Conservation (phyloP, 2,329 filamentous ascomycete genomes). For the Neopestalotiopsis sp. region DNA sequence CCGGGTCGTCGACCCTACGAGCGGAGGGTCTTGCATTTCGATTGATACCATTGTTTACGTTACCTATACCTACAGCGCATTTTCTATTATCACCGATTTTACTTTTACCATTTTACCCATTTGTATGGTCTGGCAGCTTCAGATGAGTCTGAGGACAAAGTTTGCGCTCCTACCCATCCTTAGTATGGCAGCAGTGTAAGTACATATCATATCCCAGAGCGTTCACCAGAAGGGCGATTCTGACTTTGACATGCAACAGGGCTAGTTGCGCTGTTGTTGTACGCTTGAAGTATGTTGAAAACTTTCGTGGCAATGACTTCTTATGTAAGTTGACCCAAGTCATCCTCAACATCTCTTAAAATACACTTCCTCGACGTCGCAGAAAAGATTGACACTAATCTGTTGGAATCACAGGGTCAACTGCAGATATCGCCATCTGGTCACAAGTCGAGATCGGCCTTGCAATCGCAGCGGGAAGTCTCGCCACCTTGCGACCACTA, state of each 20-base stretch:
- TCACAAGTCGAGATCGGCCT: slow-evolving; percentile 38
- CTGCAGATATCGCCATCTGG: slow-evolving; percentile 37
- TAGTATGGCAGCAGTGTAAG: slow-evolving; percentile 50
- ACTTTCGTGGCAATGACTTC: slow-evolving; percentile 27
- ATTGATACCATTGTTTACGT: slow-evolving; percentile 48
- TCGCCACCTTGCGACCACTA: slow-evolving; percentile 37
- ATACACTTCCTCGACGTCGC: not conserved
- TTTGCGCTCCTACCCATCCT: slow-evolving; percentile 50
- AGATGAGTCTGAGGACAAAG: slow-evolving; percentile 54
- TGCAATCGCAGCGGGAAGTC: slow-evolving; percentile 37
- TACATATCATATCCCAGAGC: not conserved
- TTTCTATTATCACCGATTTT: slow-evolving; percentile 46
- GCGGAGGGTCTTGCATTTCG: slow-evolving; percentile 32
- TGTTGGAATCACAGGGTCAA: slow-evolving; percentile 18
- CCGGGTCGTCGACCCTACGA: slow-evolving; percentile 2
- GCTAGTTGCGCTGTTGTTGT: slow-evolving; percentile 29
- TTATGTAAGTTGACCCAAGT: slow-evolving; percentile 20
- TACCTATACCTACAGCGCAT: slow-evolving; percentile 46
- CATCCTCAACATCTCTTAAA: not conserved
- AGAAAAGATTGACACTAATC: not conserved
- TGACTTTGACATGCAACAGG: slow-evolving; percentile 13
- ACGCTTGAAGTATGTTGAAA: slow-evolving; percentile 26
- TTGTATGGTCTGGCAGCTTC: slow-evolving; percentile 51
- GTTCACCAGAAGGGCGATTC: not conserved
- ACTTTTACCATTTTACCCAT: slow-evolving; percentile 48